These are phyloP conservation scores for Diaporthe sp. DNA, from an alignment of 2,329 filamentous ascomycete genomes.

Conservation along the genomic window DNA sequence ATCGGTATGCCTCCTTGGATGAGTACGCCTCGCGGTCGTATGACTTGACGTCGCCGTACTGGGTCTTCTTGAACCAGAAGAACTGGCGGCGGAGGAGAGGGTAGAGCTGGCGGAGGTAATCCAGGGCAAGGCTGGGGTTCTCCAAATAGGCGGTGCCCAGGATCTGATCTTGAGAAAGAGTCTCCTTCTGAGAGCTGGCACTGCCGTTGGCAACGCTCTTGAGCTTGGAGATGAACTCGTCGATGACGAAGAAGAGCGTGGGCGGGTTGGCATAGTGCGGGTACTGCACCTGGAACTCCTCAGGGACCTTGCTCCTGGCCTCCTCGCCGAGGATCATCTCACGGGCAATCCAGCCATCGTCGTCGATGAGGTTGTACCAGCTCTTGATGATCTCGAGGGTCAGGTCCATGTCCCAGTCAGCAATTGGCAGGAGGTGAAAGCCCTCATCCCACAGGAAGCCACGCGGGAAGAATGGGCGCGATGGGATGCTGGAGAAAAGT, in stretches of 20 bases:
- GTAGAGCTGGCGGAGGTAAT: conserved; percentile 84
- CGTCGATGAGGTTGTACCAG: conserved; percentile 97
- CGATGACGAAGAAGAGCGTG: conserved; percentile 91
- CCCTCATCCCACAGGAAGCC: conserved; percentile 99
- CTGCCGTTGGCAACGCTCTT: conserved; percentile 66
- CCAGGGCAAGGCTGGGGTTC: conserved; percentile 75
- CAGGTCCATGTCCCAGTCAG: conserved; percentile 95
- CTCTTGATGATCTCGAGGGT: conserved; percentile 90
- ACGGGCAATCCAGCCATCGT: conserved; percentile 96
- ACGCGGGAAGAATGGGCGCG: conserved; percentile 93
- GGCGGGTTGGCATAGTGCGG: conserved; percentile 98
- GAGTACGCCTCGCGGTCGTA: conserved; percentile 94
- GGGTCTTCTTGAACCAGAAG: conserved; percentile 94
- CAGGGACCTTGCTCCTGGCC: conserved; percentile 93
- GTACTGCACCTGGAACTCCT: conserved; percentile 95
- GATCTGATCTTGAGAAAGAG: conserved; percentile 57
- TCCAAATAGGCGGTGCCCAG: conserved; percentile 76
- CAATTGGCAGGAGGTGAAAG: conserved; percentile 91
- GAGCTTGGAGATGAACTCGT: conserved; percentile 85
- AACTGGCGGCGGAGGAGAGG: conserved; percentile 91
- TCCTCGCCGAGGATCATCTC: conserved; percentile 95
- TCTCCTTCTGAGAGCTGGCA: conserved; percentile 58
- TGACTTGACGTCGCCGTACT: conserved; percentile 88
- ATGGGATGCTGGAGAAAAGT: conserved; percentile 92
- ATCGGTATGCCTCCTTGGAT: conserved; percentile 92